phyloP scores from a whole-genome alignment of 2,329 filamentous ascomycete species.

The Exophiala bonariae region DNA sequence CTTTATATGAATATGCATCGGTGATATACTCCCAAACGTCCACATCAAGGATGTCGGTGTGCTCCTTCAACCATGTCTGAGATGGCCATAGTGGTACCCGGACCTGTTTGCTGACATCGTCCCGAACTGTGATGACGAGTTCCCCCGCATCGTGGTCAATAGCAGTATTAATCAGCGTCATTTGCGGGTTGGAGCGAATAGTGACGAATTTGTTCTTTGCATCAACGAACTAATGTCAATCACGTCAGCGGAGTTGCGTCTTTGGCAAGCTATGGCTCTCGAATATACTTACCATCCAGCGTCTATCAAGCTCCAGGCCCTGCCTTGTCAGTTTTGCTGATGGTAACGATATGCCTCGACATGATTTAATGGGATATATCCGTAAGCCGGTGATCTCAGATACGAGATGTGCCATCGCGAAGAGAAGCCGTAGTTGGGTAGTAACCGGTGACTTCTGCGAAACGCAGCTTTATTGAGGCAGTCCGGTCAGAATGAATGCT shows the following conservation, averaged over 20 bases:
- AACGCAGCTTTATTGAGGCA: no score
- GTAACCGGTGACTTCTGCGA: no score
- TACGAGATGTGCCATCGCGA: slow-evolving; percentile 14
- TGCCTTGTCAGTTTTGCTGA: slow-evolving; percentile 54
- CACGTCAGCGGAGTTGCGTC: no score
- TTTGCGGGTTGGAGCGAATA: slow-evolving; percentile 60
- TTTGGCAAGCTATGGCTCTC: no score
- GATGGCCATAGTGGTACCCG: slow-evolving; percentile 57
- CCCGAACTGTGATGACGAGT: slow-evolving; percentile 46
- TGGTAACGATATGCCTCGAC: slow-evolving; percentile 59
- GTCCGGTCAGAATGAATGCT: no score
- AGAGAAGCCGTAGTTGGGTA: no score
- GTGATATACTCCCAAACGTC: slow-evolving; percentile 62
- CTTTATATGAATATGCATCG: slow-evolving; percentile 55
- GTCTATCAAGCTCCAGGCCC: slow-evolving; percentile 62
- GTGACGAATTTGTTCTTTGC: slow-evolving; percentile 59
- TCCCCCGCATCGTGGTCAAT: slow-evolving; percentile 46
- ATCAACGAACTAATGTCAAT: slow-evolving; percentile 49
- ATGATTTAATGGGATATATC: slow-evolving; percentile 68
- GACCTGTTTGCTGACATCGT: slow-evolving; percentile 41
- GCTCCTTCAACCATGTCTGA: slow-evolving; percentile 52
- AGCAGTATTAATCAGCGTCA: slow-evolving; percentile 63
- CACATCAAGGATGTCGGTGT: slow-evolving; percentile 52
- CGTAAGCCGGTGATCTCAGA: slow-evolving; percentile 41
- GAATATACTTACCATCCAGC: slow-evolving; percentile 62